Conservation (phyloP, 768 basidiomycete genomes). For the Leccinum ochraceum region DNA sequence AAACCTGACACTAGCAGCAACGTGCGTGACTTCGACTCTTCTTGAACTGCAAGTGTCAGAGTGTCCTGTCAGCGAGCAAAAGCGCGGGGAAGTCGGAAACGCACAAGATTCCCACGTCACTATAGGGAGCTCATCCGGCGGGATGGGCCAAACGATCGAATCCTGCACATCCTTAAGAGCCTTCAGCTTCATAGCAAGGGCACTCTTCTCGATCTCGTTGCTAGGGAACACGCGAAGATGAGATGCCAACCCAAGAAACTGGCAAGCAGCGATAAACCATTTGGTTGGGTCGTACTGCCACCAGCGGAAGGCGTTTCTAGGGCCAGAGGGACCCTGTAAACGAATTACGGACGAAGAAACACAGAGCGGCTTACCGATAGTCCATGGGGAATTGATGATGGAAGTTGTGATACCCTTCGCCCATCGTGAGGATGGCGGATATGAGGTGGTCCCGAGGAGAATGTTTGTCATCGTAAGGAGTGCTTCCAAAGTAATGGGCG, state of each 20-base stretch:
- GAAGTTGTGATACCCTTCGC: slow-evolving; percentile 70
- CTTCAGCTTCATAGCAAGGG: slow-evolving; percentile 82
- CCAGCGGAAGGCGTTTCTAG: slow-evolving; percentile 71
- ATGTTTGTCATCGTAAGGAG: slow-evolving; percentile 80
- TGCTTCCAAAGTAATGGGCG: slow-evolving; percentile 80
- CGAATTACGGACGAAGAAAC: background rate
- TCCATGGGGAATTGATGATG: slow-evolving; percentile 90
- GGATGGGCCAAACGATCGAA: slow-evolving; percentile 58
- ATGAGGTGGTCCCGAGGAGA: slow-evolving; percentile 78
- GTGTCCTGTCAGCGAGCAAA: slow-evolving; percentile 1
- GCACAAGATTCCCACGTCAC: slow-evolving; percentile 81
- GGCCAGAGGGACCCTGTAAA: slow-evolving; percentile 9
- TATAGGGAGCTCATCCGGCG: slow-evolving; percentile 63
- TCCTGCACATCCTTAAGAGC: slow-evolving; percentile 65
- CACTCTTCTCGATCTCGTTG: slow-evolving; percentile 85
- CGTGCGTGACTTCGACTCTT: slow-evolving; percentile 61
- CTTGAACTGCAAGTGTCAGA: slow-evolving; percentile 48
- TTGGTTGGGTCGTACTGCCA: slow-evolving; percentile 73
- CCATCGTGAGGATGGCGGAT: slow-evolving; percentile 80
- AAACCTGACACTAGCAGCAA: slow-evolving; percentile 81
- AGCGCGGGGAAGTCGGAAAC: slow-evolving; percentile 27
- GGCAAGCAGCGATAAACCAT: slow-evolving; percentile 77
- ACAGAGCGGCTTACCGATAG: slow-evolving; percentile 32
- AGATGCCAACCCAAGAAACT: slow-evolving; percentile 66
- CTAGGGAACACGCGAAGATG: slow-evolving; percentile 84